Conservation (phyloP, 768 basidiomycete genomes). For the Leccinum rimulosum region DNA sequence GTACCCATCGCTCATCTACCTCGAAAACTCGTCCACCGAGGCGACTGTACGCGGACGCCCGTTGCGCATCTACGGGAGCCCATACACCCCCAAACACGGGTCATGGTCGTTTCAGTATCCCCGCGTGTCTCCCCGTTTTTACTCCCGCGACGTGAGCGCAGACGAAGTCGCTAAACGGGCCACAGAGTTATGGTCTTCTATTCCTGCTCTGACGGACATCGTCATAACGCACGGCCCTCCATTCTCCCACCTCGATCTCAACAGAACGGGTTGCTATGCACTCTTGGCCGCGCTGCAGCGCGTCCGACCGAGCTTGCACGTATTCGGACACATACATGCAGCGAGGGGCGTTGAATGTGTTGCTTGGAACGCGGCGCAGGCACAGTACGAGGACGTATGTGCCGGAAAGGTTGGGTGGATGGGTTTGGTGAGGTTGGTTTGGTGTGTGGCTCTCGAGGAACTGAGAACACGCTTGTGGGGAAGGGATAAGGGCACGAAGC, state of each 20-base stretch:
- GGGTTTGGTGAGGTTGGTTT: conserved; percentile 1
- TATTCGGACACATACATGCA: conserved; percentile 13
- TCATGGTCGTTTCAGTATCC: conserved; percentile 12
- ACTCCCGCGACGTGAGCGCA: neutral
- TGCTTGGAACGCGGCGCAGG: conserved; percentile 3
- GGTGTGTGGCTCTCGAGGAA: neutral
- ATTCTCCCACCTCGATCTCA: neutral
- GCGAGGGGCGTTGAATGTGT: conserved; percentile 1
- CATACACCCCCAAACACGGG: conserved; percentile 8
- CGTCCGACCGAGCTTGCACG: conserved; percentile 8
- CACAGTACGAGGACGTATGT: conserved; percentile 7
- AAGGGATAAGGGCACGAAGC: neutral
- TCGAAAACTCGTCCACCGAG: conserved; percentile 5
- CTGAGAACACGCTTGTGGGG: neutral
- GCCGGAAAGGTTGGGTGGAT: neutral
- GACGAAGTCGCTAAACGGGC: neutral
- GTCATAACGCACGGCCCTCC: neutral
- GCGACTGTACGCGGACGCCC: conserved; percentile 3
- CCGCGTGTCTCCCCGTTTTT: neutral
- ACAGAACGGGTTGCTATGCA: conserved; percentile 2
- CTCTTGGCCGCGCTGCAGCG: conserved; percentile 5
- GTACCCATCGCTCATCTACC: conserved; percentile 8
- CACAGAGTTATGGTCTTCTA: neutral
- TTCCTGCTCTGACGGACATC: neutral
- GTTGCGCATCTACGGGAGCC: conserved; percentile 10